A percentile compares a stretch with the other conserved stretches of the same genome.
Evolutionary conservation across 331 rosid genomes (phyloP).

Genomic region (Rhamnella rubrinervis): DNA sequence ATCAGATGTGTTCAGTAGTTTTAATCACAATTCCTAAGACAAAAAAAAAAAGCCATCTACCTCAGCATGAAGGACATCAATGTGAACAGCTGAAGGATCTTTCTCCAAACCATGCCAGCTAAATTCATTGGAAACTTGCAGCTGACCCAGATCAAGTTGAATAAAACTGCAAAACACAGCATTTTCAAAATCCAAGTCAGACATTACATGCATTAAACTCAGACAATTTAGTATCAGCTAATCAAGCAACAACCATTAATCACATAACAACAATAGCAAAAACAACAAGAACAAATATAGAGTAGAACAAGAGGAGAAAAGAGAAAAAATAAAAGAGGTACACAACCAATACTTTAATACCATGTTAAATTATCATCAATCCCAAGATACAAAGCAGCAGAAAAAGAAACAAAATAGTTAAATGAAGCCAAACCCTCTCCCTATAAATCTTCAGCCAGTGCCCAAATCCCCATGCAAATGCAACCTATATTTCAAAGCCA

Average conservation of each 20-base stretch:
- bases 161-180: slow-evolving; percentile 62
- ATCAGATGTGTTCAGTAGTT: slow-evolving; percentile 23
- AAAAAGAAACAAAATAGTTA: too few relatives aligned
- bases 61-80: slow-evolving; percentile 91
- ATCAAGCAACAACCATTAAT: neutral
- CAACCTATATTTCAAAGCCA: neutral
- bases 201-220: neutral
- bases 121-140: slow-evolving; percentile 71
- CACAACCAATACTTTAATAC: too few relatives aligned
- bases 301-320: too few relatives aligned
- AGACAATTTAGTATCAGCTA: slow-evolving; percentile 11
- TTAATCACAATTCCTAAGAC: neutral
- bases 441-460: too few relatives aligned
- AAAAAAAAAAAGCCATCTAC: slow-evolving; percentile 38
- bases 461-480: neutral
- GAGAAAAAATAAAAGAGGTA: too few relatives aligned
- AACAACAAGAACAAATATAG: too few relatives aligned
- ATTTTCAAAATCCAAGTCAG: neutral
- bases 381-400: too few relatives aligned
- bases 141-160: slow-evolving; percentile 96
- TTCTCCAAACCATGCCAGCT: slow-evolving; percentile 91
- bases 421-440: too few relatives aligned
- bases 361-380: too few relatives aligned
- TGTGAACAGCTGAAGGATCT: slow-evolving; percentile 89
- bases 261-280: too few relatives aligned